phyloP scores from a whole-genome alignment of 1,284 basidiomycete genomes.

The Ustilago shanxiensis region DNA sequence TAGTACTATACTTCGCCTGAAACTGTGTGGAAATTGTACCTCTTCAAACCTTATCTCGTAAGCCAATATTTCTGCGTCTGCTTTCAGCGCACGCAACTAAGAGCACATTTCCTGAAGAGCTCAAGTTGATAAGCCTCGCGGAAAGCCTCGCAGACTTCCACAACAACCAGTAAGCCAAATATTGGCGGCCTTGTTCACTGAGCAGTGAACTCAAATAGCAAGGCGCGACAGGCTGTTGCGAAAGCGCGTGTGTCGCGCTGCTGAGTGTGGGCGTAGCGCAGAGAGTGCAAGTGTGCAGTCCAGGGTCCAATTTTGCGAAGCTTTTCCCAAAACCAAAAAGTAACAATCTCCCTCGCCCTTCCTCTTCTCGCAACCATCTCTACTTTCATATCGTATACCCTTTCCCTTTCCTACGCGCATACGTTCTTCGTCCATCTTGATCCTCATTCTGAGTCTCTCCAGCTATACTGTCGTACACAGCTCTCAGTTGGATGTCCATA shows the following conservation, averaged over 20 bases:
- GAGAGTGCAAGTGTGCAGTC: constrained; percentile 3
- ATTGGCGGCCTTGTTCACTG: too few species aligned
- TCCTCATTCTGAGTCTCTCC: too few species aligned
- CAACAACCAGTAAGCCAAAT: too few species aligned
- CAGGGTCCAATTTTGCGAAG: constrained; percentile 33
- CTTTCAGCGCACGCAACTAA: not conserved
- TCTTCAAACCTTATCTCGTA: too few species aligned
- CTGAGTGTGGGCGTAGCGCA: constrained; percentile 2
- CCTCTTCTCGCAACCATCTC: not conserved
- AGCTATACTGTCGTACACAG: too few species aligned
- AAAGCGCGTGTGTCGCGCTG: not conserved
- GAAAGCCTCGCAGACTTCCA: too few species aligned
- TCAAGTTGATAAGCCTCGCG: too few species aligned
- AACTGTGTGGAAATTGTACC: too few species aligned
- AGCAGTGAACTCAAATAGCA: not conserved
- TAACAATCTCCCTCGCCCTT: constrained; percentile 6
- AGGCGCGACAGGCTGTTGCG: not conserved
- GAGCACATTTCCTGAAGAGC: not conserved
- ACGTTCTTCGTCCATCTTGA: not conserved
- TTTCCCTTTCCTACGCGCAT: not conserved
- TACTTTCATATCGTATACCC: not conserved
- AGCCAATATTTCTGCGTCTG: not conserved
- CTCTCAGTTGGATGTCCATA: too few species aligned
- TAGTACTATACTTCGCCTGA: too few species aligned
- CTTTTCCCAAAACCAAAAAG: not conserved